Conservation (phyloP, 2,329 filamentous ascomycete species). For the Phialophora tarda region DNA sequence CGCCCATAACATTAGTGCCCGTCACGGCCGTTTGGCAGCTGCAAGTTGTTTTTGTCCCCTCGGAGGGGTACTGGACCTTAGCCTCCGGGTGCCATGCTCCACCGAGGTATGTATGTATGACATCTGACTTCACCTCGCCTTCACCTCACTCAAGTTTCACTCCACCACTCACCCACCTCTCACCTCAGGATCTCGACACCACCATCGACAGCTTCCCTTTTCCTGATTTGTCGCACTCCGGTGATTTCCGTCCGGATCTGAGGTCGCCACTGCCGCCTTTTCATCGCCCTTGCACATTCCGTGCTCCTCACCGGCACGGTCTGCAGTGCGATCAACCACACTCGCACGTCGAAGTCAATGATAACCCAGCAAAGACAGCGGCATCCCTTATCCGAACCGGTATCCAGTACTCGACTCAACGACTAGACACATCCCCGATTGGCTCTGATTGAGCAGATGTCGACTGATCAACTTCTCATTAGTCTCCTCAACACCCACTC, state of each 20-base stretch:
- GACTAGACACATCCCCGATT: constrained; percentile 22
- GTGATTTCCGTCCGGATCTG: background rate
- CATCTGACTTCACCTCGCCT: constrained; percentile 9
- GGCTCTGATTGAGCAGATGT: constrained; percentile 10
- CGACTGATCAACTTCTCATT: constrained; percentile 12
- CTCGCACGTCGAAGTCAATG: background rate
- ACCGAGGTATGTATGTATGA: background rate
- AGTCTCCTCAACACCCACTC: constrained; percentile 11
- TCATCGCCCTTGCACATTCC: background rate
- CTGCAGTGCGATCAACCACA: background rate
- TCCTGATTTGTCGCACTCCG: background rate
- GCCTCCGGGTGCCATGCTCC: background rate
- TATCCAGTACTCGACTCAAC: constrained; percentile 3
- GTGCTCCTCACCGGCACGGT: constrained; percentile 1
- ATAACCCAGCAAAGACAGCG: constrained; percentile 11
- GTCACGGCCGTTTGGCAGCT: background rate
- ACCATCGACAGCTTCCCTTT: background rate
- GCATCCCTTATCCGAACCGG: constrained; percentile 19
- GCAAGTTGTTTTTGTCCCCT: background rate
- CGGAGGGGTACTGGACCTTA: background rate
- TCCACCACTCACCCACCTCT: constrained; percentile 4
- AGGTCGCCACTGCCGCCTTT: background rate
- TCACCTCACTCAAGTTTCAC: constrained; percentile 12
- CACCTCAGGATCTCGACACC: constrained; percentile 1
- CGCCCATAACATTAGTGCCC: background rate